These are phyloP conservation scores for Lactifluus piperatus DNA, from an alignment of 768 basidiomycete species.

Conservation along the genomic window DNA sequence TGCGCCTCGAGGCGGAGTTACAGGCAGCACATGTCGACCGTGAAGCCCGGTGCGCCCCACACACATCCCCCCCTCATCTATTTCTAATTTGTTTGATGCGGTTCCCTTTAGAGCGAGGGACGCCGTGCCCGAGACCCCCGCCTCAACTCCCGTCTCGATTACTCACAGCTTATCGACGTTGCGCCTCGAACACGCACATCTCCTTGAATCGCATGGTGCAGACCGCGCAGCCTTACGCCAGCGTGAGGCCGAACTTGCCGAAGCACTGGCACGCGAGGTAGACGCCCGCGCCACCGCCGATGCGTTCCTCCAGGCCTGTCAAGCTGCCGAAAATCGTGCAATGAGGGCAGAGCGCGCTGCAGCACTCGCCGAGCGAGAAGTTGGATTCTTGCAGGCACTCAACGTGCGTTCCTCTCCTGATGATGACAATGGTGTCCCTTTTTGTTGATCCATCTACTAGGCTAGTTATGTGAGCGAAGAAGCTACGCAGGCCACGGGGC, in stretches of 20 bases:
- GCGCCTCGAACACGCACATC: conserved; percentile 50
- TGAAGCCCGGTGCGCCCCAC: conserved; percentile 52
- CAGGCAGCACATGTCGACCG: conserved; percentile 50
- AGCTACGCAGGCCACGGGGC: conserved; percentile 25
- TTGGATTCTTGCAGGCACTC: conserved; percentile 59
- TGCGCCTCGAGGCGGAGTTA: conserved; percentile 53
- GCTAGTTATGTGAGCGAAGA: conserved; percentile 60
- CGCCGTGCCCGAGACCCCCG: conserved; percentile 29
- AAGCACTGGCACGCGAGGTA: conserved; percentile 12
- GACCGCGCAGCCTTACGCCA: conserved; percentile 43
- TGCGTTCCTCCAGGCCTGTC: conserved; percentile 31
- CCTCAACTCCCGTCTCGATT: conserved; percentile 44
- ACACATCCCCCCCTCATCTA: neutral
- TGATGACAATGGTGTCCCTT: neutral
- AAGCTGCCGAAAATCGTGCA: conserved; percentile 33
- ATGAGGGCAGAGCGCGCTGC: conserved; percentile 32
- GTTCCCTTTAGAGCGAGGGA: neutral
- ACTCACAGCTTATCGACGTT: conserved; percentile 51
- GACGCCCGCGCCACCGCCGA: conserved; percentile 31
- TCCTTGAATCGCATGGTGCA: conserved; percentile 62
- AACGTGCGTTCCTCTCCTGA: conserved; percentile 40
- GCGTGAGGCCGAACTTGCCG: conserved; percentile 43
- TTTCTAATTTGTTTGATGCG: neutral
- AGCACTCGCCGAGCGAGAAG: conserved; percentile 48
- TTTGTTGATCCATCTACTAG: conserved; percentile 26